phyloP scores from a whole-genome alignment of 2,329 filamentous ascomycete species.

The Lithohypha guttulata region DNA sequence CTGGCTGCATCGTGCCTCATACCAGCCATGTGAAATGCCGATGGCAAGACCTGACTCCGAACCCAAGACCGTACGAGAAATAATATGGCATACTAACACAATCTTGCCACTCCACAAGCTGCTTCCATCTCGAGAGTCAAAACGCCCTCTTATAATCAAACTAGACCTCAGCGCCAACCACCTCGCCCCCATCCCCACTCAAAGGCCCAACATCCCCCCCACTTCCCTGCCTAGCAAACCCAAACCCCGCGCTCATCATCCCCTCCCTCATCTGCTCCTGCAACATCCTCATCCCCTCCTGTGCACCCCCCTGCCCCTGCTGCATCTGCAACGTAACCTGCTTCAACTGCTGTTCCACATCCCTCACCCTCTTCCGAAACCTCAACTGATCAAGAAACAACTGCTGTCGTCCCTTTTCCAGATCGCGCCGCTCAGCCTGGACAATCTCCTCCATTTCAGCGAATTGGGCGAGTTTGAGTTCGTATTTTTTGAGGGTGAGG shows the following conservation, averaged over 20 bases:
- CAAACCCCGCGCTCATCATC: slow-evolving; percentile 7
- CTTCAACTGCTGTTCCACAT: slow-evolving; percentile 63
- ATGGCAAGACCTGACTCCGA: no score
- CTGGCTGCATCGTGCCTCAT: no score
- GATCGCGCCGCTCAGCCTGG: slow-evolving; percentile 80
- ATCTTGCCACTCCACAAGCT: no score
- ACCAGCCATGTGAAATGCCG: no score
- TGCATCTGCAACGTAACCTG: slow-evolving; percentile 29
- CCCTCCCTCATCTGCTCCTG: slow-evolving; percentile 13
- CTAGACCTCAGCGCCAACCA: slow-evolving; percentile 2
- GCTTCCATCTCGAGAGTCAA: no score
- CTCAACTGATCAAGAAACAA: slow-evolving; percentile 84
- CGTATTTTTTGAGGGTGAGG: slow-evolving; percentile 85
- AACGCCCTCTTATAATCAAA: no score
- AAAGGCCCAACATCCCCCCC: neutral
- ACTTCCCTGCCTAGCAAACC: slow-evolving; percentile 9
- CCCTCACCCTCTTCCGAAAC: slow-evolving; percentile 77
- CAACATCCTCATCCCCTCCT: slow-evolving; percentile 26
- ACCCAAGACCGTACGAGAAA: no score
- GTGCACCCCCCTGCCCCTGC: slow-evolving; percentile 26
- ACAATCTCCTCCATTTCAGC: slow-evolving; percentile 89
- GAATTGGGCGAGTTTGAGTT: slow-evolving; percentile 92
- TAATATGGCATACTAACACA: no score
- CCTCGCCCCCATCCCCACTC: slow-evolving; percentile 3
- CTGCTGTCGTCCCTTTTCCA: slow-evolving; percentile 84